Percentiles rank a stretch among this genome's conserved stretches.
phyloP scores from a whole-genome alignment of 495 filamentous ascomycete species.

The Achaetomiella virescens region DNA sequence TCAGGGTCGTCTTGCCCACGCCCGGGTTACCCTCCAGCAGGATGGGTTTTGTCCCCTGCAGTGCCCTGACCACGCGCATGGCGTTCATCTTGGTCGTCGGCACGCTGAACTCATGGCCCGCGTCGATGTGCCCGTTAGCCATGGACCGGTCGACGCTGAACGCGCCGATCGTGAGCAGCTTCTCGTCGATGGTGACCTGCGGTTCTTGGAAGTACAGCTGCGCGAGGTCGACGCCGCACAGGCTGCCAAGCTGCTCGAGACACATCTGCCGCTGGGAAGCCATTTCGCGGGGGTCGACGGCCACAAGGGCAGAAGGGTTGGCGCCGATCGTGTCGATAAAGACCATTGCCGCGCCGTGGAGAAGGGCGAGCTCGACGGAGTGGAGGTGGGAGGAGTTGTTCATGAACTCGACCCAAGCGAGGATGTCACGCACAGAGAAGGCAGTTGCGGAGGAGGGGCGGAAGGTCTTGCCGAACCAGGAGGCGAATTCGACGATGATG shows the following conservation, averaged over 20 bases:
- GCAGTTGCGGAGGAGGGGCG: constrained; percentile 62
- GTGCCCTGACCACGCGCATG: constrained; percentile 83
- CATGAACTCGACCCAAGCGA: constrained; percentile 91
- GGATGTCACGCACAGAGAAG: constrained; percentile 82
- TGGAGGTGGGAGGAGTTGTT: constrained; percentile 53
- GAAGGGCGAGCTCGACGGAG: constrained; percentile 38
- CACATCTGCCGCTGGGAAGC: constrained; percentile 60
- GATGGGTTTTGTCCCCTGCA: constrained; percentile 84
- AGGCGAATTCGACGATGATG: constrained; percentile 75
- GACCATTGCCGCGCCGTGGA: constrained; percentile 92
- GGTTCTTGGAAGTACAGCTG: constrained; percentile 55
- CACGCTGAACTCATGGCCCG: constrained; percentile 71
- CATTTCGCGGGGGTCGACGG: constrained; percentile 54
- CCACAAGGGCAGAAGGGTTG: constrained; percentile 79
- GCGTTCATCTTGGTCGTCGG: constrained; percentile 85
- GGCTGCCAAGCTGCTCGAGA: constrained; percentile 60
- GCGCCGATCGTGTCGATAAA: constrained; percentile 93
- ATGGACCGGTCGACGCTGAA: constrained; percentile 57
- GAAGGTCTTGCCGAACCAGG: constrained; percentile 83
- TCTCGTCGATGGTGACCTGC: constrained; percentile 38
- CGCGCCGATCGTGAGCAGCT: constrained; percentile 57
- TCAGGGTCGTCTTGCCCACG: constrained; percentile 92
- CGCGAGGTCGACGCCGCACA: constrained; percentile 58
- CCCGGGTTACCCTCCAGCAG: constrained; percentile 93
- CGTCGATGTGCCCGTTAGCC: constrained; percentile 41